Base-by-base conservation (phyloP, 2,329 filamentous ascomycete species). In the Pestalotiopsis fici region DNA sequence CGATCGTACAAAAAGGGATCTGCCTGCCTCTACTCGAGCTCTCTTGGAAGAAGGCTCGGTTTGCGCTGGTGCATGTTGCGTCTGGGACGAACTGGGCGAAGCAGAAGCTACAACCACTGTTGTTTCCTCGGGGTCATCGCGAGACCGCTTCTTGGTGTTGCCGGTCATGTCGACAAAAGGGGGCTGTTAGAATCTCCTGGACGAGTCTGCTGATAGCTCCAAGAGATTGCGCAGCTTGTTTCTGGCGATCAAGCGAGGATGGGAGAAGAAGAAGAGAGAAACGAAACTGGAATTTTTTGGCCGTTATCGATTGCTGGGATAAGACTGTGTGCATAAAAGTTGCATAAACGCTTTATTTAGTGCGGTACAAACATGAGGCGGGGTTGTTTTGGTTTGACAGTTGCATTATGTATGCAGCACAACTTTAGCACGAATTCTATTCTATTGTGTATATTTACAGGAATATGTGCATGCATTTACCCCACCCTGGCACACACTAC, bases 1-100 rank as follows among this genome's bases (percentile, higher is more conserved):
- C 63, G 93, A 95, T 74, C 95, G 93, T 71, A 99, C 91, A 82
- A 99, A 99, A 72, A 99, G 89, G 59, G 95, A 93, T 73, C 90
- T 85, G 71, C 87, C 86, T 67, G 87, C 86, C 68, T 90, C 88
- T 67, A 87, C 84, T 70, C 86, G 83, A 35, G 85, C 80, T 74
- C 88, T 89, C 76, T 91, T 91, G 47, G 80, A 75, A 15, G 83
- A 80, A 56, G 77, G 78, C 64, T 75, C 76, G 28, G 37, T 31
- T 23, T 63, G 60, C 39, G 23, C 39, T 15, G 13, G 27, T 6
- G 39, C 39, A 18, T 56, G 23, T n/a, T 39, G 37, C 9, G 12
- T 23, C 12, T 64, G 25, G 11, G 31, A 23, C 12, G 47, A 28
- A 57, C 12, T 15, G 13, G 55, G 12, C 11, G 23, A 13, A 37